Conservation (phyloP, 176 grass and related monocot species). For the Oryza coarctata region DNA sequence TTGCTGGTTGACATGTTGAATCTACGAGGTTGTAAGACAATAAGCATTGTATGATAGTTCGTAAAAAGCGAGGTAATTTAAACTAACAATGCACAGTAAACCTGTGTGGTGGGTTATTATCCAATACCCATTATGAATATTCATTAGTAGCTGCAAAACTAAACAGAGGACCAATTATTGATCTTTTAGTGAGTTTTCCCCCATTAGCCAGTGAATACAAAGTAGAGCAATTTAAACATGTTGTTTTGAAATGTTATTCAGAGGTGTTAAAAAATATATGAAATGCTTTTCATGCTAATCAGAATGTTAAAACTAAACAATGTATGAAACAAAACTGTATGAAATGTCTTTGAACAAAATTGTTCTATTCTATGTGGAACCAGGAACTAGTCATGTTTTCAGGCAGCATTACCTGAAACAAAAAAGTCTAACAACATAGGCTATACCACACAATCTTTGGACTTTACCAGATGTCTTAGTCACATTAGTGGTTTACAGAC, state of each 20-base stretch:
- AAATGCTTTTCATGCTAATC: too few species aligned
- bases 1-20: neutral
- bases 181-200: neutral
- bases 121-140: neutral
- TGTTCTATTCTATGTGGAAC: too few species aligned
- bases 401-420: too few species aligned
- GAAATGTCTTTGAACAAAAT: too few species aligned
- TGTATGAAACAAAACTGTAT: too few species aligned
- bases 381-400: too few species aligned
- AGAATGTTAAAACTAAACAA: too few species aligned
- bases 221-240: neutral
- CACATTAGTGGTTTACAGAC: slow-evolving; percentile 21
- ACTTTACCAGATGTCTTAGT: slow-evolving; percentile 8
- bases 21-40: neutral
- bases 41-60: too few species aligned
- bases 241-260: neutral
- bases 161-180: neutral
- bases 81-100: neutral
- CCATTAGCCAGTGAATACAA: neutral
- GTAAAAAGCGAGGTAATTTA: too few species aligned
- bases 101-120: neutral
- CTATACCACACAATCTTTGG: neutral
- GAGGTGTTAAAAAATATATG: neutral
- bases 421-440: too few species aligned
- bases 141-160: neutral